Base-by-base conservation (phyloP, 345 rosid genomes). In the Camelina laxa region DNA sequence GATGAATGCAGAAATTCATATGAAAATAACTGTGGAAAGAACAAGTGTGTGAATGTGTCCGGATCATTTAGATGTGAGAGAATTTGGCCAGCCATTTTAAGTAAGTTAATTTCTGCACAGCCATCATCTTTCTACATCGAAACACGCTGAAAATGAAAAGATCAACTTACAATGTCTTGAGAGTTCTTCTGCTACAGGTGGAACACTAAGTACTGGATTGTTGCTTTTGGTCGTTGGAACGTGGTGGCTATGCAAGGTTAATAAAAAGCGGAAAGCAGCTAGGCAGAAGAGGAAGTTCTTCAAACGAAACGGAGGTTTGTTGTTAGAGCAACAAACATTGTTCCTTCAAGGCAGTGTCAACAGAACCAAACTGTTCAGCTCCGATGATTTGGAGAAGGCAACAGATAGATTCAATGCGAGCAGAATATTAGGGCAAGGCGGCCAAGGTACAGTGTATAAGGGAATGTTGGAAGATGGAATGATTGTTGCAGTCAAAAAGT, bases 401-500 rank as follows among this genome's bases (percentile, higher is more conserved):
- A 75, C 74, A 0, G 70, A 75, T 8, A 39, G 0, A 1, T 75
- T 67, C 41, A 75, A 41, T 2, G 1, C 49, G 0, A 60, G 47
- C 38, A 38, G 79, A 60, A 75, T 75, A 61, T 30, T 75, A 0
- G 70, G 79, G 0, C 79, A 69, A 69, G 79, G 79, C 0, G 79
- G 74, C 0, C 79, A 75, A 61, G 79, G 79, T 53, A 82, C 74
- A 0, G 87, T 84, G 13, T 84, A 75, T 54, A 73, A 80, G 5
- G 85, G 86, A 22, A 58, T 68, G 35, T 62, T 82, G 5, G 65
- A 41, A 24, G 81, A 82, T 42, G 74, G 74, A 6, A 80, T 8
- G 15, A 22, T 67, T 0, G 78, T 84, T 12, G 86, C 89, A 0
- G 77, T 82, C 3, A 84, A 84, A 51, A 86, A 84, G 49, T 80